Base-by-base conservation (phyloP, 768 basidiomycete species). In the Tulasnella sp. region DNA sequence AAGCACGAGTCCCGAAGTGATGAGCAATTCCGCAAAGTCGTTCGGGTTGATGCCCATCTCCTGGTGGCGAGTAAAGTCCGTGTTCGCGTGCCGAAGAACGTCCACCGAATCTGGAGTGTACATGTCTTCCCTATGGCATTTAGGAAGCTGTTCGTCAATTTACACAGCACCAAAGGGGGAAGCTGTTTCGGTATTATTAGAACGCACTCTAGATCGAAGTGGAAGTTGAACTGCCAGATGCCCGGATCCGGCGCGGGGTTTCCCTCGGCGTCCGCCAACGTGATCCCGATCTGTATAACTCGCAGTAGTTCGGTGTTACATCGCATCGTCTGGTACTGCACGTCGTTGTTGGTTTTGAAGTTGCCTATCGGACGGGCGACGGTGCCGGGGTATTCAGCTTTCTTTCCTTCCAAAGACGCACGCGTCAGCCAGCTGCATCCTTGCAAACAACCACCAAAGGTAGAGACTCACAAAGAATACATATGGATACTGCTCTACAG, bases 191-290 rank as follows among this genome's bases (percentile, higher is more conserved):
- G 44, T 18, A 44, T 44, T 4, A 18, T 44, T 44, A 48, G 27
- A 18, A 87, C 92, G 82, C 84, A 96, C 97, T 90, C 90, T 81
- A 96, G 86, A 85, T 90, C 94, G 86, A 99, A 99, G 84, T 90
- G 90, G 88, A 99, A 99, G 85, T 99, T 99, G 87, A 99, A 99
- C 85, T 99, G 98, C 98, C 98, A 99, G 76, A 97, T 98, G 40
- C 94, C 93, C 46, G 92, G 90, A 76, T 97, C 97, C 82, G 91
- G 91, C 16, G 97, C 95, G 79, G 92, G 91, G 84, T 96, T 93
- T 6, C 98, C 98, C 42, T 98, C 91, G 84, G 97, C 96, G 85
- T 99, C 96, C 56, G 94, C 93, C 39, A 99, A 88, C 8, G 98
- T 98, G 82, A 99, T 90, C 7, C 98, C 98, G 80, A 99, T 91